These are phyloP conservation scores for Diatrype stigma DNA, from an alignment of 2,329 filamentous ascomycete species.

Conservation along the genomic window DNA sequence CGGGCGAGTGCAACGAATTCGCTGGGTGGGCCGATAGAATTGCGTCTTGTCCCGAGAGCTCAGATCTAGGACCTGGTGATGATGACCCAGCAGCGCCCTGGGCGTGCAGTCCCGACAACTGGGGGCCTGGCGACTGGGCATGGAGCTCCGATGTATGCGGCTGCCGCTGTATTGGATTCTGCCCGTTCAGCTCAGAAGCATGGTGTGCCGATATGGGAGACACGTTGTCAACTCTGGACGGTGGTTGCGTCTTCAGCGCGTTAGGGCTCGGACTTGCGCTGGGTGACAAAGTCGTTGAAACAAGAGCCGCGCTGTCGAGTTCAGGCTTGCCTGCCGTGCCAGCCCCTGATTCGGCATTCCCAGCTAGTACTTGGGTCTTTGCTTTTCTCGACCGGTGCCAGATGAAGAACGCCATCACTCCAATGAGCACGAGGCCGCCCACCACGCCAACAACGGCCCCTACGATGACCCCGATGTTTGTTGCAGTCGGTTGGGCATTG, in stretches of 20 bases:
- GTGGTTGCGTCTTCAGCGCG: slow-evolving; percentile 5
- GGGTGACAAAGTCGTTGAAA: slow-evolving; percentile 8
- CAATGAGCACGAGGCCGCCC: slow-evolving; percentile 26
- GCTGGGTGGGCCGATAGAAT: no score
- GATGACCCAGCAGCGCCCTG: neutral
- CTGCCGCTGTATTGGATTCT: slow-evolving; percentile 8
- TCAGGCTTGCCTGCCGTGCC: slow-evolving; percentile 19
- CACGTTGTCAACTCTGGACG: slow-evolving; percentile 13
- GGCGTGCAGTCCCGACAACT: slow-evolving; percentile 12
- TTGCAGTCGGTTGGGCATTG: slow-evolving; percentile 21
- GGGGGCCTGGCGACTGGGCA: slow-evolving; percentile 9
- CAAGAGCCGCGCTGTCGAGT: slow-evolving; percentile 18
- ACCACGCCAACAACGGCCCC: slow-evolving; percentile 31
- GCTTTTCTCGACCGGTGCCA: slow-evolving; percentile 17
- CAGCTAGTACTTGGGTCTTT: neutral
- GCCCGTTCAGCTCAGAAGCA: slow-evolving; percentile 12
- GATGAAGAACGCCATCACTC: slow-evolving; percentile 33
- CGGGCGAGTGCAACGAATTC: slow-evolving; percentile 2
- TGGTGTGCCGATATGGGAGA: slow-evolving; percentile 21
- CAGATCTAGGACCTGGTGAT: neutral
- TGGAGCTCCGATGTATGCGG: slow-evolving; percentile 17
- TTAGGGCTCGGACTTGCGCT: slow-evolving; percentile 13
- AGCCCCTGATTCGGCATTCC: neutral
- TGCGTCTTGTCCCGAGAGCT: slow-evolving; percentile 16
- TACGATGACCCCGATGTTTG: slow-evolving; percentile 22